Evolutionary conservation across 2,329 filamentous ascomycete genomes (phyloP), one percentile per base, ranked within the genome.

Genomic region (Alternaria sp.): DNA sequence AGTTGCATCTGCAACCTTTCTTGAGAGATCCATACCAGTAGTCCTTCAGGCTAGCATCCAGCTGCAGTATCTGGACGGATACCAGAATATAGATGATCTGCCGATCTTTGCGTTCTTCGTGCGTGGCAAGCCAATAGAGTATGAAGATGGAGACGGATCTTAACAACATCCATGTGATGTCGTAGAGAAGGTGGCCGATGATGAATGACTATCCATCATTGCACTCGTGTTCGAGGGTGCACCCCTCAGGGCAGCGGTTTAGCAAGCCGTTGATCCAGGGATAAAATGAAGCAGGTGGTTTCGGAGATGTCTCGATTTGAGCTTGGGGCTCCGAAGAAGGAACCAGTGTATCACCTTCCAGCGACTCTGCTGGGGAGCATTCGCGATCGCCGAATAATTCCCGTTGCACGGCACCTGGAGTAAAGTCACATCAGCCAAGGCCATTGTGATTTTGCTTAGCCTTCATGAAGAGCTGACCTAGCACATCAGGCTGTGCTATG

Each of bases 371-470:
- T 4, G n/a, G 45, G 1, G 45, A 49, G 45, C 13, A 49, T 49
- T 26, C n/a, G 23, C 23, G 23, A 7, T 28, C 2, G 15, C 45
- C 9, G n/a, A 26, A 30, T 17, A 50, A 10, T 45, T 7, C 44
- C 36, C 15, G 40, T 25, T 2, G 52, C n/a, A 46, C 9, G n/a
- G 21, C n/a, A 43, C 49, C 55, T 62, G 30, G 7, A n/a, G 12
- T 8, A 21, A 44, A 19, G 47, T 49, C 50, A 56, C 60, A 64
- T 77, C 69, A 77, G 56, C 72, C 70, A 26, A 69, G 60, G 52
- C 71, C 74, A 57, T 77, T 77, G 62, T 78, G 77, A 19, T 77
- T 76, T 45, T 77, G 75, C 61, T 77, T 78, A 8, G 77, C 76
- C 59, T 75, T 77, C 67, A 72, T 71, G 62, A 79, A 79, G 15